These are phyloP conservation scores for Pezizomycotina sp. DNA, from an alignment of 2,329 filamentous ascomycete genomes.

Conservation along the genomic window DNA sequence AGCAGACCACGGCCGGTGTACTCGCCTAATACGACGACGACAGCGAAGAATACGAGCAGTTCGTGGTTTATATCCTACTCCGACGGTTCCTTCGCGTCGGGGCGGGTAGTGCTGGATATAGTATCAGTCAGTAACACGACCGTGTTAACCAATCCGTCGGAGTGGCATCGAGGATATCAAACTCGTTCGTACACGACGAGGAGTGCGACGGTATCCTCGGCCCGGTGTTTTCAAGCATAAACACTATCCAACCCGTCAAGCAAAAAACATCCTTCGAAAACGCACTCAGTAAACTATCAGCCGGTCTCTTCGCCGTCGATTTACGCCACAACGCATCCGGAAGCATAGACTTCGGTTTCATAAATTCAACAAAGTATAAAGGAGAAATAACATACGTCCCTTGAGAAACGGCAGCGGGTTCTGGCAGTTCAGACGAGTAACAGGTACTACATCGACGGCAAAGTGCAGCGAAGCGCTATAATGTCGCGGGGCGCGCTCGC, in stretches of 20 bases:
- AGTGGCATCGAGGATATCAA: constrained; percentile 43
- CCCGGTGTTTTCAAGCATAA: constrained; percentile 47
- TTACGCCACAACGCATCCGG: constrained; percentile 35
- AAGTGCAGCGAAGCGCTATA: constrained; percentile 24
- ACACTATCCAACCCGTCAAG: constrained; percentile 44
- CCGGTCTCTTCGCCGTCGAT: constrained; percentile 50
- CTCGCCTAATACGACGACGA: too few species aligned
- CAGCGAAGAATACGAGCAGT: too few species aligned
- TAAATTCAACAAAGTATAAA: constrained; percentile 39
- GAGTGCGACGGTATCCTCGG: constrained; percentile 48
- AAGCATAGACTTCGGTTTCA: constrained; percentile 41
- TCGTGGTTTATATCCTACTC: constrained; percentile 21
- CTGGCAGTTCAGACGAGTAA: constrained; percentile 40
- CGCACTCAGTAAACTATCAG: constrained; percentile 42
- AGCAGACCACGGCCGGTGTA: too few species aligned
- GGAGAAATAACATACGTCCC: constrained; percentile 38
- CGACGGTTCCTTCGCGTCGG: constrained; percentile 46
- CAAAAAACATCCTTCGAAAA: constrained; percentile 65
- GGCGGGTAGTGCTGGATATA: constrained; percentile 48
- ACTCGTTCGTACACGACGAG: constrained; percentile 28
- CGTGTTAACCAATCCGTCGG: constrained; percentile 48
- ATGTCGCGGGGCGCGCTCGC: constrained; percentile 41
- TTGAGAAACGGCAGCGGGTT: constrained; percentile 37
- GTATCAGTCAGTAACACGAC: constrained; percentile 45
- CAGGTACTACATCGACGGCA: constrained; percentile 39